phyloP scores from a whole-genome alignment of 306 rosid species.

The Potentilla sterilis region DNA sequence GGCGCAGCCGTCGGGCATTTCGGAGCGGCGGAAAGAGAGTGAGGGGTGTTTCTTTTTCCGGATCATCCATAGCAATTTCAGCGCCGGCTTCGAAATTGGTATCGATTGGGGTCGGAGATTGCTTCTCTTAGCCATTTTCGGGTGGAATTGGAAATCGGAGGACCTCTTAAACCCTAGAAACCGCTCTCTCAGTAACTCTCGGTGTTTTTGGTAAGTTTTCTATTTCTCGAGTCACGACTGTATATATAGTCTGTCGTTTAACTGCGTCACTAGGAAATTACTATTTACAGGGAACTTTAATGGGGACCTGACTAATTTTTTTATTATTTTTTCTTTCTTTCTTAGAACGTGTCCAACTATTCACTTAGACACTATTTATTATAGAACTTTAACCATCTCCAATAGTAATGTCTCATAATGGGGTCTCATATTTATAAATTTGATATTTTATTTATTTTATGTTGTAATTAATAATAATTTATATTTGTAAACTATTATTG shows the following conservation, averaged over 20 bases:
- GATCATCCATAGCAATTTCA: background rate
- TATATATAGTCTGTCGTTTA: too few species aligned
- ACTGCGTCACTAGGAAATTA: background rate
- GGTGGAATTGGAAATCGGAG: background rate
- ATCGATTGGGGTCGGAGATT: background rate
- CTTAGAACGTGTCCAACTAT: too few species aligned
- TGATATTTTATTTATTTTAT: too few species aligned
- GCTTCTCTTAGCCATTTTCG: background rate
- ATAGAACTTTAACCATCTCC: too few species aligned
- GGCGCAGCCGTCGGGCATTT: background rate
- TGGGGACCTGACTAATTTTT: too few species aligned
- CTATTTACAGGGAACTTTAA: too few species aligned
- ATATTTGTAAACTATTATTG: too few species aligned
- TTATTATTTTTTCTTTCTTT: too few species aligned
- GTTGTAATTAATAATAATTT: too few species aligned
- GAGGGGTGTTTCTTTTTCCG: background rate
- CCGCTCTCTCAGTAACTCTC: background rate
- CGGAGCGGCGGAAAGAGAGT: background rate
- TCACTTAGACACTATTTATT: too few species aligned
- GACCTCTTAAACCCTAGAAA: background rate
- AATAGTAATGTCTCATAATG: too few species aligned
- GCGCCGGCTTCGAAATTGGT: background rate
- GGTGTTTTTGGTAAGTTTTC: background rate
- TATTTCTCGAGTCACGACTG: background rate
- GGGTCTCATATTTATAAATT: too few species aligned